Conservation (phyloP, 352 stramenopile species). For the Globisporangium mamillatum region DNA sequence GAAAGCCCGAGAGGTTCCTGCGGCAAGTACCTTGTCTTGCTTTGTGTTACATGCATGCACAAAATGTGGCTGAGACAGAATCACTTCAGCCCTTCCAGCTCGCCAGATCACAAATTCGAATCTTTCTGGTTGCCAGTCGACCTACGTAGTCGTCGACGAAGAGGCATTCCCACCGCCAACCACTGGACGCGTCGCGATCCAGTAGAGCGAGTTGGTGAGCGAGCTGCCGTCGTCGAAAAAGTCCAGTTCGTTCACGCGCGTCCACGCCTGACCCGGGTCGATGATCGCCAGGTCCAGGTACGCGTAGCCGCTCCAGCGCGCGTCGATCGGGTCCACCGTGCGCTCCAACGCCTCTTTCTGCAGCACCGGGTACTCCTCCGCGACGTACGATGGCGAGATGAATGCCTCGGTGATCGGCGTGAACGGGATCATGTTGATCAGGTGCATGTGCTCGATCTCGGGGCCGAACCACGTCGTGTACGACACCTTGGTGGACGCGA, state of each 20-base stretch:
- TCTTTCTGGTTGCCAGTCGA: too few species aligned
- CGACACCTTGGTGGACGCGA: slow-evolving; percentile 74
- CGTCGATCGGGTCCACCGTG: slow-evolving; percentile 53
- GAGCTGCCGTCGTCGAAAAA: slow-evolving; percentile 88
- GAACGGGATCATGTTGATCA: slow-evolving; percentile 93
- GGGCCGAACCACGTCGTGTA: slow-evolving; percentile 89
- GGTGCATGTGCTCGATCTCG: slow-evolving; percentile 82
- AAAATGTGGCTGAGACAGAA: background rate
- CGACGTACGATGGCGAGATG: slow-evolving; percentile 60
- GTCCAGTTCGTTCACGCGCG: slow-evolving; percentile 52
- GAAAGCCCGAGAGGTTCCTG: too few species aligned
- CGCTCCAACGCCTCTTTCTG: slow-evolving; percentile 70
- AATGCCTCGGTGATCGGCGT: slow-evolving; percentile 83
- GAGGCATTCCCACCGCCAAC: slow-evolving; percentile 7
- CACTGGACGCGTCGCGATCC: slow-evolving; percentile 79
- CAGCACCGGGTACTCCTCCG: slow-evolving; percentile 78
- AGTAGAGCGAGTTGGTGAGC: slow-evolving; percentile 87
- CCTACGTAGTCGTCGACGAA: background rate
- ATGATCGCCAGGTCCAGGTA: slow-evolving; percentile 85
- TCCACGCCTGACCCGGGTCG: slow-evolving; percentile 66
- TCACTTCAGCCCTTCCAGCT: background rate
- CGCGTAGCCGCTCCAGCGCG: slow-evolving; percentile 82
- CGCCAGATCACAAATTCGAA: background rate
- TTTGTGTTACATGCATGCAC: background rate
- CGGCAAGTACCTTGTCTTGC: too few species aligned